Conservation (phyloP, 768 basidiomycete genomes). For the Russula brevipes region DNA sequence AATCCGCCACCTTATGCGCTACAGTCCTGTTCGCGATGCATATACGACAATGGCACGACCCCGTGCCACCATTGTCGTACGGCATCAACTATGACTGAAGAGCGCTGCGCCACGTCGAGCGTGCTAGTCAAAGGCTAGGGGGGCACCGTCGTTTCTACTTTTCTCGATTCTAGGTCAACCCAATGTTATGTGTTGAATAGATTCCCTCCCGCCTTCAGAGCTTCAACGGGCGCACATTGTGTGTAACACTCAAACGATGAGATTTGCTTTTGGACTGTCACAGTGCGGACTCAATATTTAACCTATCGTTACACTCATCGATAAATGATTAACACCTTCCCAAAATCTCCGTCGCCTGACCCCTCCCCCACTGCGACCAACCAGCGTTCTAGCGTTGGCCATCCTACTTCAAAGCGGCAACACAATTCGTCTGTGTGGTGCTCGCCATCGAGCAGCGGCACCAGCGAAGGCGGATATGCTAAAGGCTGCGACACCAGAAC, state of each 20-base stretch:
- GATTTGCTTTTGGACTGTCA: background rate
- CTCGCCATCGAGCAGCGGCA: constrained; percentile 71
- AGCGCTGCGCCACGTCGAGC: too few species aligned
- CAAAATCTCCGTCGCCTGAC: constrained; percentile 60
- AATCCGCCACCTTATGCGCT: too few species aligned
- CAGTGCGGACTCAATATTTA: background rate
- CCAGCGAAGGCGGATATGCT: constrained; percentile 53
- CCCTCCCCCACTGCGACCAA: constrained; percentile 54
- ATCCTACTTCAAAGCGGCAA: constrained; percentile 74
- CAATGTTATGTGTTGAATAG: too few species aligned
- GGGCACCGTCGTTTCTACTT: too few species aligned
- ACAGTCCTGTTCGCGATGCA: too few species aligned
- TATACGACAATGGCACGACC: too few species aligned
- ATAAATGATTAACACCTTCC: constrained; percentile 73
- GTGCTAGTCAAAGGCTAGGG: too few species aligned
- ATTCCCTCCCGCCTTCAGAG: too few species aligned
- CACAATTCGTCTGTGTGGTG: constrained; percentile 92
- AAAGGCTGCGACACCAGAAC: constrained; percentile 25
- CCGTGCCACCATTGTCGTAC: too few species aligned
- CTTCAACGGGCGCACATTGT: too few species aligned
- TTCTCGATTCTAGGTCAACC: too few species aligned
- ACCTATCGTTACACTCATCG: constrained; percentile 36
- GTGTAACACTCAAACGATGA: background rate
- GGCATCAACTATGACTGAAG: too few species aligned
- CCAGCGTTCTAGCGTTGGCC: constrained; percentile 77